Evolutionary conservation across 1,139 yeast species (phyloP).

Genomic region (Pichia sp.): DNA sequence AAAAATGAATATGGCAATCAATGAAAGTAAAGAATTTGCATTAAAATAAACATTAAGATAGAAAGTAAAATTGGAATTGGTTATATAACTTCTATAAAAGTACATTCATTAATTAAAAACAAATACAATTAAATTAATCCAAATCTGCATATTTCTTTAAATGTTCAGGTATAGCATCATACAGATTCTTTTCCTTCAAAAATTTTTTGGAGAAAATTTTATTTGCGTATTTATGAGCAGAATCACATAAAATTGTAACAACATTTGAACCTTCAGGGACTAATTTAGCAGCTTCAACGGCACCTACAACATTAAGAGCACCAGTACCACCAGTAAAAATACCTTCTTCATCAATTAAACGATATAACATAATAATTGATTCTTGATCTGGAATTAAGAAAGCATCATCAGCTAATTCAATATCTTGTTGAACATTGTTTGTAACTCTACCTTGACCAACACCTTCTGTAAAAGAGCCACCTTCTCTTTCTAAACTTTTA

Average conservation of each 20-base stretch:
- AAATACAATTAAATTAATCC: constrained; percentile 15
- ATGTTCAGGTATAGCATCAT: constrained; percentile 60
- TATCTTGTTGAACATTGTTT: constrained; percentile 67
- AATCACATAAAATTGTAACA: constrained; percentile 80
- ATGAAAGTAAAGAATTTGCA: constrained; percentile 84
- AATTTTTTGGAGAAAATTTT: constrained; percentile 71
- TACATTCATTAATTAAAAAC: too few relatives aligned
- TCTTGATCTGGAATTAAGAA: constrained; percentile 66
- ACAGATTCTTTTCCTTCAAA: constrained; percentile 66
- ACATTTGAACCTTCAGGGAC: constrained; percentile 79
- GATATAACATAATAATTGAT: constrained; percentile 72
- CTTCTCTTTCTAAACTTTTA: constrained; percentile 44
- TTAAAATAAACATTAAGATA: constrained; percentile 27
- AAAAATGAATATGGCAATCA: constrained; percentile 61
- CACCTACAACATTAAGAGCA: constrained; percentile 68
- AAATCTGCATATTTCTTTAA: constrained; percentile 58
- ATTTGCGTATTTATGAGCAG: constrained; percentile 83
- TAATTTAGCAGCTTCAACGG: constrained; percentile 45
- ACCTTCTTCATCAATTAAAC: constrained; percentile 84
- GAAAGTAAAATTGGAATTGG: not conserved
- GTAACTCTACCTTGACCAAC: constrained; percentile 95
- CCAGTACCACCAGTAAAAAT: constrained; percentile 84
- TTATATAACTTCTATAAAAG: too few relatives aligned
- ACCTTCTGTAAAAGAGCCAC: constrained; percentile 89
- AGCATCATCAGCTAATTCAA: constrained; percentile 68